These are phyloP conservation scores for Oryza officinalis DNA, from an alignment of 176 grass and related monocot genomes.

Conservation along the genomic window DNA sequence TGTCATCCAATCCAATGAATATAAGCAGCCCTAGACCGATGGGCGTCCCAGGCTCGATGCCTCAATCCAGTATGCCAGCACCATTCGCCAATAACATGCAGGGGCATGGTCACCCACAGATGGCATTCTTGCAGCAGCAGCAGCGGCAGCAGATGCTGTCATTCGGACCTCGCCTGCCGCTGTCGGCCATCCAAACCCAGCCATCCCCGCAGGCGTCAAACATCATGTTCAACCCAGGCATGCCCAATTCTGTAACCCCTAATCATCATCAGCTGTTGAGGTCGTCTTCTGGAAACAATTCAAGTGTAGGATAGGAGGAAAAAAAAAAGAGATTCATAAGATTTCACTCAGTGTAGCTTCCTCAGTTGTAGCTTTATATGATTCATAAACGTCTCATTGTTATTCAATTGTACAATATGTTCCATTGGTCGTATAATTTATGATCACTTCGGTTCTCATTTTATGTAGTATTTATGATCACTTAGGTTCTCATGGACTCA, in stretches of 20 bases:
- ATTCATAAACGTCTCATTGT: constrained; percentile 35
- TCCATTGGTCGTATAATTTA: not conserved
- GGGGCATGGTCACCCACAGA: constrained; percentile 59
- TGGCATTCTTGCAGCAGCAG: constrained; percentile 40
- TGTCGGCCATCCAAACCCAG: constrained; percentile 58
- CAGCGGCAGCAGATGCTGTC: constrained; percentile 71
- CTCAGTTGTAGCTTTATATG: constrained; percentile 37
- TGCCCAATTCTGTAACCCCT: constrained; percentile 38
- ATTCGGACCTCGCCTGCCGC: constrained; percentile 64
- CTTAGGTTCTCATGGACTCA: not conserved
- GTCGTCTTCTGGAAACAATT: constrained; percentile 71
- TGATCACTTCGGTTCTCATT: not conserved
- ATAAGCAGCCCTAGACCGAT: constrained; percentile 51
- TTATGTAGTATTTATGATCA: no score
- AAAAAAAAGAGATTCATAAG: not conserved
- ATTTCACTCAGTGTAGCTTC: not conserved
- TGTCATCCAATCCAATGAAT: constrained; percentile 30
- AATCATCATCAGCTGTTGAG: constrained; percentile 71
- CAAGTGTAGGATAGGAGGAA: constrained; percentile 54
- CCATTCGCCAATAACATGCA: constrained; percentile 41
- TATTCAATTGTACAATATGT: constrained; percentile 28
- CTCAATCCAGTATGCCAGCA: constrained; percentile 35
- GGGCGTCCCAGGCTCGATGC: constrained; percentile 33
- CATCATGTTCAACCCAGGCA: constrained; percentile 60
- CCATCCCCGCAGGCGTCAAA: constrained; percentile 40